These are phyloP conservation scores for Rhodotorula paludigena DNA, from an alignment of 768 basidiomycete species.

Conservation along the genomic window DNA sequence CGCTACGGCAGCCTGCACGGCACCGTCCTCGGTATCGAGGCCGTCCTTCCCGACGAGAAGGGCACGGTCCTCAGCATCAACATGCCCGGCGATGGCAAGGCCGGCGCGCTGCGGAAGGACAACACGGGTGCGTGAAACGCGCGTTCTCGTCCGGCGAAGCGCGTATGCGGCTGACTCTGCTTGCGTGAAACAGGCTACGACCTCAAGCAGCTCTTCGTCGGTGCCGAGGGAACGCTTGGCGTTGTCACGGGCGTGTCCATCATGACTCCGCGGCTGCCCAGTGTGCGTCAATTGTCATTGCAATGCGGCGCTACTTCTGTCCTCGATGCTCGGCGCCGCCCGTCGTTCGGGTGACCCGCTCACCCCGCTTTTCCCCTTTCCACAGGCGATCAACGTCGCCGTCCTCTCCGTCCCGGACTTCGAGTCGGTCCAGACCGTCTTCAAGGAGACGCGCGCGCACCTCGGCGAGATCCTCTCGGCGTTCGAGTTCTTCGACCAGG, in stretches of 20 bases:
- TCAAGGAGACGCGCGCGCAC: slow-evolving; percentile 69
- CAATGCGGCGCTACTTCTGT: not conserved
- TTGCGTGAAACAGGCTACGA: slow-evolving; percentile 67
- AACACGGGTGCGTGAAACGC: slow-evolving; percentile 68
- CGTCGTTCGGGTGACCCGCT: not conserved
- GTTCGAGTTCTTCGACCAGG: slow-evolving; percentile 91
- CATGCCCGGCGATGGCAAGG: slow-evolving; percentile 53
- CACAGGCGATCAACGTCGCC: slow-evolving; percentile 74
- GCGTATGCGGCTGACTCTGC: not conserved
- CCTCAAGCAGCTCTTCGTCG: slow-evolving; percentile 96
- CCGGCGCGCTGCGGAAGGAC: slow-evolving; percentile 69
- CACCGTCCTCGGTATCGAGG: slow-evolving; percentile 88
- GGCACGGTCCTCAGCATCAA: slow-evolving; percentile 76
- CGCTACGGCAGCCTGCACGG: slow-evolving; percentile 95
- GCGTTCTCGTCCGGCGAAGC: not conserved
- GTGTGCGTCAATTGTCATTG: slow-evolving; percentile 34
- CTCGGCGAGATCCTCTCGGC: slow-evolving; percentile 94
- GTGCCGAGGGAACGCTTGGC: slow-evolving; percentile 92
- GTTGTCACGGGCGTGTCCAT: slow-evolving; percentile 93
- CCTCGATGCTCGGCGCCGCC: not conserved
- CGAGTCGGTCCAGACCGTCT: slow-evolving; percentile 78
- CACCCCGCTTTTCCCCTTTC: not conserved
- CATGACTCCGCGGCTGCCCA: slow-evolving; percentile 71
- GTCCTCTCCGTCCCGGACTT: slow-evolving; percentile 84
- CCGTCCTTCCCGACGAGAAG: slow-evolving; percentile 84